Base-by-base conservation (phyloP, 495 filamentous ascomycete genomes). In the Hypomontagnella submonticulosa region DNA sequence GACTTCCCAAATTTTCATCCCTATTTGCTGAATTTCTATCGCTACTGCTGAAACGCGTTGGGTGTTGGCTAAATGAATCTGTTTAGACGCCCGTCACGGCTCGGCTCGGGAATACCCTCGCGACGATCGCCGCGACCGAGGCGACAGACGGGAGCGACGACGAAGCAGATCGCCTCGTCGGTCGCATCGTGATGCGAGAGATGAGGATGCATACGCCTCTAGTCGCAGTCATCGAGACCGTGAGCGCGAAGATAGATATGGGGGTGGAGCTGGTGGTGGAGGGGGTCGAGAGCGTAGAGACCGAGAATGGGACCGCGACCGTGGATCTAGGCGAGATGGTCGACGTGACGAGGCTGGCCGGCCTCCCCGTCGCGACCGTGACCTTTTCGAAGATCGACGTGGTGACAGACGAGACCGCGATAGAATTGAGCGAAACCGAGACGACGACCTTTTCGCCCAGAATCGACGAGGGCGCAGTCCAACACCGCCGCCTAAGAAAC, bases 151-250 rank as follows among this genome's bases (percentile, higher is more conserved):
- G 54, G 83, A 85, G 20, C 76, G 85, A 76, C 66, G 78, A 79
- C 65, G 83, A 80, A 71, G 76, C 81, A 77, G 78, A 84, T 71
- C 80, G 74, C 61, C 79, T 16, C 76, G 83, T 38, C 76, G 80
- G 23, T 82, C 85, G 54, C 84, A 89, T 60, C 77, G 83, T 52
- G 84, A 86, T 55, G 79, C 76, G 27, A 88, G 91, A 43, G 83
- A 84, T 65, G 92, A 96, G 67, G 93, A 97, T 72, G 87, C 90
- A 8, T 97, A 97, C 78, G 94, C 92, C 7, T 90, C 90, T 6
- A 96, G 92, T 74, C 88, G 93, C 49, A 92, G 89, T 79, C 94
- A 95, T 76, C 85, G 93, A 75, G 93, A 94, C 71, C 84, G 93
- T 34, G 93, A 97, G 81, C 89, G 93, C 42, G 93, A 97, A 72